phyloP scores from a whole-genome alignment of 768 basidiomycete genomes.

The Tulasnella sp. region DNA sequence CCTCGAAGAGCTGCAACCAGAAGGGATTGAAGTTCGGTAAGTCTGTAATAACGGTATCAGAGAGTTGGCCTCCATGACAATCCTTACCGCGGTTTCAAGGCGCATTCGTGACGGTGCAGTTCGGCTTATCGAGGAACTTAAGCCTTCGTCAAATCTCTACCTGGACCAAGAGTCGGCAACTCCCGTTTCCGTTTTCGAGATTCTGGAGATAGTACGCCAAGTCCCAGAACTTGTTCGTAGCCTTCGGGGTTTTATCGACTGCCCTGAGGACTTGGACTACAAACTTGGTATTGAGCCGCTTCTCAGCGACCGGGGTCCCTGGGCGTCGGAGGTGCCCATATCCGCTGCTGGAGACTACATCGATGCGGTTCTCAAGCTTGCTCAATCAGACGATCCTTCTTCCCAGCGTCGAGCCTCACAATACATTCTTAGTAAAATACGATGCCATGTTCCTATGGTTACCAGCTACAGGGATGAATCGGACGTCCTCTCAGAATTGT shows the following conservation, averaged over 20 bases:
- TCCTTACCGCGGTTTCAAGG: not conserved
- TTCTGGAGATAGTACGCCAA: not conserved
- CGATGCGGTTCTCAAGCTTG: not conserved
- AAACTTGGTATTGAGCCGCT: not conserved
- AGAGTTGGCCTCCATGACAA: not conserved
- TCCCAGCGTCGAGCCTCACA: not conserved
- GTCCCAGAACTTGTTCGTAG: not conserved
- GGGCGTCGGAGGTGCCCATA: not conserved
- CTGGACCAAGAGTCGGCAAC: not conserved
- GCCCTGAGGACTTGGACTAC: not conserved
- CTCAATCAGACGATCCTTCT: not conserved
- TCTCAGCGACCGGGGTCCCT: not conserved
- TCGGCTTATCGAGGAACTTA: not conserved
- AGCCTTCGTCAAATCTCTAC: not conserved
- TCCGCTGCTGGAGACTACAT: conserved; percentile 36
- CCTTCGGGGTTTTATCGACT: not conserved
- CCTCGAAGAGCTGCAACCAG: not conserved
- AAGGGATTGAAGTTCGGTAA: not conserved
- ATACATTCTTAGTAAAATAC: not conserved
- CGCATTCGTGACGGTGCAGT: not conserved
- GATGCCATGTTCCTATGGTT: not conserved
- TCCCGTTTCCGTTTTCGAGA: not conserved
- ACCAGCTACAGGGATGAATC: too few relatives aligned
- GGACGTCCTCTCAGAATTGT: too few relatives aligned
- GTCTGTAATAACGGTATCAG: not conserved